Evolutionary conservation across 805 yeast species (phyloP).

Genomic region (Yarrowia hollandica): DNA sequence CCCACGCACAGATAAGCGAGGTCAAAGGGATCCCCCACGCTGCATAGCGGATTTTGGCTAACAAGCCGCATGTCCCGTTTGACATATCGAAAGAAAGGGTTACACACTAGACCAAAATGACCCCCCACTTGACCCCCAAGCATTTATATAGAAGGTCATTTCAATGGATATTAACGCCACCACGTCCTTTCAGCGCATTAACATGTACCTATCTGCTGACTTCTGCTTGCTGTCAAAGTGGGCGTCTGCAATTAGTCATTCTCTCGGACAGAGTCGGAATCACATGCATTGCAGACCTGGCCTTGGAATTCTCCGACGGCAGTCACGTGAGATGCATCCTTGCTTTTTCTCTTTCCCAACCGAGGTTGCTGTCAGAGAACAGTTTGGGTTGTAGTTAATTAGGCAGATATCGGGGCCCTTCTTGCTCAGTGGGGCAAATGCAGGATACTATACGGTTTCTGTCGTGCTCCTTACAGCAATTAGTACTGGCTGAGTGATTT

Average conservation of each 20-base stretch:
- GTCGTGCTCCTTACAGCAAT: too few species aligned
- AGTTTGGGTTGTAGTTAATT: neutral
- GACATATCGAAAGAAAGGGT: too few species aligned
- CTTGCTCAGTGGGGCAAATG: too few species aligned
- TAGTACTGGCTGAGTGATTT: too few species aligned
- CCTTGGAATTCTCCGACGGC: too few species aligned
- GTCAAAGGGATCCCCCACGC: neutral
- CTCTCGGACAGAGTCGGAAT: neutral
- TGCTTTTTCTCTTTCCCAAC: neutral
- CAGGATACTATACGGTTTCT: too few species aligned
- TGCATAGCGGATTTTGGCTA: neutral
- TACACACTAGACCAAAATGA: too few species aligned
- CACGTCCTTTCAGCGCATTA: neutral
- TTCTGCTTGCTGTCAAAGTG: neutral
- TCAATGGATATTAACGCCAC: too few species aligned
- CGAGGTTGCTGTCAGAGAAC: constrained; percentile 13
- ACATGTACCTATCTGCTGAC: neutral
- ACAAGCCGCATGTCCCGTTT: neutral
- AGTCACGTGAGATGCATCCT: neutral
- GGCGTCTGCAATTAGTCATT: neutral
- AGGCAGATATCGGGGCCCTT: too few species aligned
- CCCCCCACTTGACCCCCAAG: neutral
- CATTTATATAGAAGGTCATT: neutral
- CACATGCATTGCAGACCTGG: neutral
- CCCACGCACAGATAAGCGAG: constrained; percentile 12